Evolutionary conservation across 139 green algal genomes (phyloP).

Genomic region (Coccomyxa sp.): DNA sequence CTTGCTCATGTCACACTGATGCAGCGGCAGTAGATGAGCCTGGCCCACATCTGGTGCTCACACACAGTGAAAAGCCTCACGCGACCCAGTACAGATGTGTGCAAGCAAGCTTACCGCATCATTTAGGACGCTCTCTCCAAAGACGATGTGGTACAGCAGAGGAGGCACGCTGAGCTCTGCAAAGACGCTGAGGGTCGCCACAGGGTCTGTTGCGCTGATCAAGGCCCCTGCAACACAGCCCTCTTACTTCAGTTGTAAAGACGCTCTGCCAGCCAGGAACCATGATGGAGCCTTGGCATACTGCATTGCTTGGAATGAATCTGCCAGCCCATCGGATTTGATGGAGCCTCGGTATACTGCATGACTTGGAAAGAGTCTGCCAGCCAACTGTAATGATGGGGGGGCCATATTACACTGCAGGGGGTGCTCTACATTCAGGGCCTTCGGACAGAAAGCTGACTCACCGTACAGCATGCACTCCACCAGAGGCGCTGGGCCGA

Average conservation of each 20-base stretch:
- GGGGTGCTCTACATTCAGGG: neutral
- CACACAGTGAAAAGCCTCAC: neutral
- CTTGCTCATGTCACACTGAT: too few relatives aligned
- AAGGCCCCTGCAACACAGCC: slow-evolving; percentile 10
- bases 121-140: slow-evolving; percentile 90
- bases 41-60: neutral
- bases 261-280: too few relatives aligned
- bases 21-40: too few relatives aligned
- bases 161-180: slow-evolving; percentile 42
- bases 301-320: too few relatives aligned
- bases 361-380: neutral
- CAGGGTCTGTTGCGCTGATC: slow-evolving; percentile 79
- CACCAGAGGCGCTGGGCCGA: slow-evolving; percentile 40
- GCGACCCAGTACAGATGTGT: too few relatives aligned
- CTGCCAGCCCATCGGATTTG: too few relatives aligned
- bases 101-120: slow-evolving; percentile 49
- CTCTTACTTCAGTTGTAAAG: neutral
- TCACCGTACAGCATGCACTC: slow-evolving; percentile 56
- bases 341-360: too few relatives aligned
- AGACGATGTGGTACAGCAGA: slow-evolving; percentile 78
- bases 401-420: neutral
- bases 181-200: slow-evolving; percentile 71
- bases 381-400: neutral
- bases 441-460: neutral
- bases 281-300: too few relatives aligned